Conservation (phyloP, 176 grass and related monocot genomes). For the Zizania latifolia region DNA sequence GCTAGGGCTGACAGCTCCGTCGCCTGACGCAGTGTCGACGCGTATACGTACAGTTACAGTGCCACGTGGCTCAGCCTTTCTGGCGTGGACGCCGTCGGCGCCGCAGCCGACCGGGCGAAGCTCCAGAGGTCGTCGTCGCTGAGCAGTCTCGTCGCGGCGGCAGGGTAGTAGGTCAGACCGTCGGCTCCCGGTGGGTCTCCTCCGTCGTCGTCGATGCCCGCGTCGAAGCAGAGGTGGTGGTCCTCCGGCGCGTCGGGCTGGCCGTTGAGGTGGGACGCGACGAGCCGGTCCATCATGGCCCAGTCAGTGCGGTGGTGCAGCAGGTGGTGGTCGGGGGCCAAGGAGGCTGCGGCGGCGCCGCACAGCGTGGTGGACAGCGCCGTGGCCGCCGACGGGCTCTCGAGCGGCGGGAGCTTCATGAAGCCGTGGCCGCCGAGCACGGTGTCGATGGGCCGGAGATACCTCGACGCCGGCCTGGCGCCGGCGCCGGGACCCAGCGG, state of each 20-base stretch:
- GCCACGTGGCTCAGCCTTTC: constrained; percentile 41
- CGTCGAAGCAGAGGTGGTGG: constrained; percentile 61
- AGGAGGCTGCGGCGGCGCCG: background rate
- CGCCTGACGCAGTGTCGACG: background rate
- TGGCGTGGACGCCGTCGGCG: background rate
- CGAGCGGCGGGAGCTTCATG: constrained; percentile 86
- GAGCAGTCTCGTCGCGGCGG: constrained; percentile 32
- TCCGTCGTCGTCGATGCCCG: background rate
- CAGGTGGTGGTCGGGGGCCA: constrained; percentile 1
- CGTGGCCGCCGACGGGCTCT: constrained; percentile 52
- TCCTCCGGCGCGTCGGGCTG: constrained; percentile 40
- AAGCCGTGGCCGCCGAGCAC: constrained; percentile 43
- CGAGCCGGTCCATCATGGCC: constrained; percentile 85
- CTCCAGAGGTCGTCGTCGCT: too few species aligned
- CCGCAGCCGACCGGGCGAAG: too few species aligned
- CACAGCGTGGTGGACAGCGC: background rate
- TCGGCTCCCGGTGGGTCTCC: background rate
- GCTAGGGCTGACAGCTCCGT: background rate
- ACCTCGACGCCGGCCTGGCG: constrained; percentile 13
- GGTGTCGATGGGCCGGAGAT: constrained; percentile 63
- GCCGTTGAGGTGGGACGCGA: constrained; percentile 91
- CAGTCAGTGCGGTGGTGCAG: constrained; percentile 44
- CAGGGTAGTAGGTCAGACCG: constrained; percentile 43
- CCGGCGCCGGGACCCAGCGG: background rate
- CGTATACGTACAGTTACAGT: constrained; percentile 15